Base-by-base conservation (phyloP, 805 yeast genomes). In the Wickerhamiella galacta region DNA sequence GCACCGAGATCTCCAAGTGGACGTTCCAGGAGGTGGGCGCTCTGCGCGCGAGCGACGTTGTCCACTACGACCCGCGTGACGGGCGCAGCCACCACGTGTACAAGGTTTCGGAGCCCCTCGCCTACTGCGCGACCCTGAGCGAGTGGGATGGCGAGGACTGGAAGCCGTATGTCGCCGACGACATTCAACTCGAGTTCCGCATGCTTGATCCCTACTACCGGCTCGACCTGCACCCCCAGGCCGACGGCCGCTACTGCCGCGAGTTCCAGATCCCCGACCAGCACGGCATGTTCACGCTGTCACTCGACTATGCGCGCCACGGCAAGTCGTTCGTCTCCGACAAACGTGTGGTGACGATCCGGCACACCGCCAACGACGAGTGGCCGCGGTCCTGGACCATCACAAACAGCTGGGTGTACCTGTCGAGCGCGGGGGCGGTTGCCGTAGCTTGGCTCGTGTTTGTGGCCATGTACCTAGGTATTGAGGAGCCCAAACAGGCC, bases 171-270 rank as follows among this genome's bases (percentile, higher is more conserved):
- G 35, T 34, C 6, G 62, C 61, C 25, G 64, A 68, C 32, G 78
- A 75, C 39, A 52, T 80, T 35, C 98, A 90, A 58, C 61, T 90
- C 36, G 85, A 82, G 47, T 72, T 83, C 54, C 71, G 68, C 47
- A 75, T 90, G 87, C 68, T 90, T 41, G 96, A 90, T 53, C 98
- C 99, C 27, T 90, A 87, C 61, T 83, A 83, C 51, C 72, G 98
- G 49, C 51, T 87, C 37, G 72, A 66, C 39, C 58, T 90, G 47
- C 44, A 53, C 14, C 61, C 61, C 7, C 53, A 60, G 3, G 34
- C 48, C 2, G 53, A 46, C 6, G 54, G 59, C 4, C 54, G 64
- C n/a, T 75, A 72, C 47, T 48, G 64, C 25, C 58, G 52, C 30
- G 51, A 60, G 14, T 82, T 90, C 56, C 66, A 65, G 30, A 57